Evolutionary conservation across 768 basidiomycete genomes (phyloP).

Genomic region (Termitomyces sp.): DNA sequence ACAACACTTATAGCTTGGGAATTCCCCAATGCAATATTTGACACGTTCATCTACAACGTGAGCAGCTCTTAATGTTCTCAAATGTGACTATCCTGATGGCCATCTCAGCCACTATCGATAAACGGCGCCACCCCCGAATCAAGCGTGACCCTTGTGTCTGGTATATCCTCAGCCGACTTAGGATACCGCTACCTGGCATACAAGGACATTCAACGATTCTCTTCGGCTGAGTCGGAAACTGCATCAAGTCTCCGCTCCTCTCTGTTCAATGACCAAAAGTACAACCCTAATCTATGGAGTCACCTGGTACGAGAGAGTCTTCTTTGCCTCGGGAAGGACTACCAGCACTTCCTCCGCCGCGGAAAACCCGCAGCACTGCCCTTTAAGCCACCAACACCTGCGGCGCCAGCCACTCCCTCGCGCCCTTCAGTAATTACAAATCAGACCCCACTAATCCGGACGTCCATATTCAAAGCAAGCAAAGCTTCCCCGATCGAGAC

Average conservation of each 20-base stretch:
- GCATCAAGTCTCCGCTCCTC: constrained; percentile 43
- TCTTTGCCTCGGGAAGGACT: constrained; percentile 60
- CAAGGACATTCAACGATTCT: constrained; percentile 51
- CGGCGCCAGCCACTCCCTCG: constrained; percentile 8
- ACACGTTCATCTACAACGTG: constrained; percentile 54
- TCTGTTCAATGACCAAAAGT: constrained; percentile 67
- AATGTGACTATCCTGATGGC: background rate
- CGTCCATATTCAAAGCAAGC: constrained; percentile 40
- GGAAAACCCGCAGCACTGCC: constrained; percentile 37
- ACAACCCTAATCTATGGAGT: constrained; percentile 59
- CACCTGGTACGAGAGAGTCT: constrained; percentile 54
- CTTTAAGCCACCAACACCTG: constrained; percentile 12
- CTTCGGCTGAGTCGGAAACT: constrained; percentile 35
- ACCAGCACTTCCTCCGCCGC: constrained; percentile 57
- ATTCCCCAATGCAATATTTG: constrained; percentile 54
- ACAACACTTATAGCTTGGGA: constrained; percentile 61
- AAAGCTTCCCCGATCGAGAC: constrained; percentile 44
- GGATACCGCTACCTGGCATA: constrained; percentile 64
- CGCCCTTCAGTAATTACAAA: constrained; percentile 30
- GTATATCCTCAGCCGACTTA: constrained; percentile 47
- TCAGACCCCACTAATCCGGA: constrained; percentile 33
- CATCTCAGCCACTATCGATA: constrained; percentile 41
- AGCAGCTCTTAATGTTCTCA: constrained; percentile 5
- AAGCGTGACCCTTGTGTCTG: constrained; percentile 55
- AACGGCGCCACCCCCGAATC: constrained; percentile 44